phyloP scores from a whole-genome alignment of 306 rosid genomes.

The Quercus rubra region DNA sequence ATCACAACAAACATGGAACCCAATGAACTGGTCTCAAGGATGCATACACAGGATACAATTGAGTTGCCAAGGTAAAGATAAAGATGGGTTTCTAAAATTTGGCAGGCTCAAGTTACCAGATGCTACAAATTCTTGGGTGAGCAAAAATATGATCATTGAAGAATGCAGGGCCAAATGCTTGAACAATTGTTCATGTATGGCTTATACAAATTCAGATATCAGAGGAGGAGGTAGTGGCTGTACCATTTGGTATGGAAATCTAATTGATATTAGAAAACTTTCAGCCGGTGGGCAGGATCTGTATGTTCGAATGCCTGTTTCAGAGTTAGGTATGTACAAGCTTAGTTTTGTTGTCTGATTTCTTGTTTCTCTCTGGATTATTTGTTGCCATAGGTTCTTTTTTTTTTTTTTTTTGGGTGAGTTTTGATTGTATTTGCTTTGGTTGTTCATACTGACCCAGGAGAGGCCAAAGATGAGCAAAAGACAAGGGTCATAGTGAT shows the following conservation, averaged over 20 bases:
- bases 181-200: slow-evolving; percentile 53
- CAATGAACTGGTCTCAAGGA: slow-evolving; percentile 36
- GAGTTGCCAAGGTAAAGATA: slow-evolving; percentile 23
- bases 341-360: neutral
- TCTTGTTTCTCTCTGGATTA: neutral
- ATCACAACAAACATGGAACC: slow-evolving; percentile 27
- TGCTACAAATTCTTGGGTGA: slow-evolving; percentile 12
- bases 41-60: slow-evolving; percentile 28
- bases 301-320: slow-evolving; percentile 46
- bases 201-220: slow-evolving; percentile 17
- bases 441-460: neutral
- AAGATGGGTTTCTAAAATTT: slow-evolving; percentile 16
- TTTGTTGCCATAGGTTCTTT: neutral
- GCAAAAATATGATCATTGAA: slow-evolving; percentile 30
- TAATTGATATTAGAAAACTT: slow-evolving; percentile 42
- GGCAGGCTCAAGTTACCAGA: slow-evolving; percentile 44
- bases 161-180: slow-evolving; percentile 53
- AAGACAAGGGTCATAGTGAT: slow-evolving; percentile 23
- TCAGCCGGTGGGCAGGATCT: slow-evolving; percentile 39
- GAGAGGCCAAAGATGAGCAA: neutral
- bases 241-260: slow-evolving; percentile 63
- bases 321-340: slow-evolving; percentile 46
- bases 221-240: slow-evolving; percentile 61
- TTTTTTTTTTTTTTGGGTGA: neutral
- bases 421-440: neutral